Percentiles rank a stretch among this genome's conserved stretches.
phyloP scores from a whole-genome alignment of 345 rosid genomes.

The Acer saccharum region DNA sequence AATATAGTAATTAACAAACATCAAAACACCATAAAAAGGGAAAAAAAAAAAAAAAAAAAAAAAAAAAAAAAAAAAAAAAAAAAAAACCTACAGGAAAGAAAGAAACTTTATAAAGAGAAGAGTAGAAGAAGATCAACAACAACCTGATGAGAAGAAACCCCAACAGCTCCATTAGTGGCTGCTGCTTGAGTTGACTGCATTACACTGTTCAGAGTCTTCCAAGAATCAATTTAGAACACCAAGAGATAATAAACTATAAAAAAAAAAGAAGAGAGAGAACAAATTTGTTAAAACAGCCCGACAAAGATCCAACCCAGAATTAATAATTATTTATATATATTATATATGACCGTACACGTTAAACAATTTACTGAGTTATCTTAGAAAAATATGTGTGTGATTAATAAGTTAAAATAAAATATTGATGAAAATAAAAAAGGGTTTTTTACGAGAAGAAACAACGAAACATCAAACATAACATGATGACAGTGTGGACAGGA shows the following conservation, averaged over 20 bases:
- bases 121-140: neutral
- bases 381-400: no score
- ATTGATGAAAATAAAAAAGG: neutral
- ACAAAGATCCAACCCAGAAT: constrained; percentile 1
- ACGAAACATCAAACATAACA: neutral
- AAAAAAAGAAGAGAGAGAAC: neutral
- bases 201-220: neutral
- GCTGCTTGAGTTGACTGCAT: constrained; percentile 31
- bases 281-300: neutral
- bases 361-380: no score
- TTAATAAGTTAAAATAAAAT: neutral
- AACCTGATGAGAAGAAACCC: constrained; percentile 31
- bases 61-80: neutral
- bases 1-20: neutral
- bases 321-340: neutral
- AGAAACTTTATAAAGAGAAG: neutral
- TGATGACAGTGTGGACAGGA: neutral
- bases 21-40: neutral
- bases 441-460: neutral
- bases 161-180: constrained; percentile 18
- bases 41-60: neutral
- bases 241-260: neutral
- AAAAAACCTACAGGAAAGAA: no score
- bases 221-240: neutral
- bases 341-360: neutral